Evolutionary conservation across 305 asterid species (phyloP), one percentile per base, ranked within the genome.

Genomic region (Stenogyne calaminthoides): DNA sequence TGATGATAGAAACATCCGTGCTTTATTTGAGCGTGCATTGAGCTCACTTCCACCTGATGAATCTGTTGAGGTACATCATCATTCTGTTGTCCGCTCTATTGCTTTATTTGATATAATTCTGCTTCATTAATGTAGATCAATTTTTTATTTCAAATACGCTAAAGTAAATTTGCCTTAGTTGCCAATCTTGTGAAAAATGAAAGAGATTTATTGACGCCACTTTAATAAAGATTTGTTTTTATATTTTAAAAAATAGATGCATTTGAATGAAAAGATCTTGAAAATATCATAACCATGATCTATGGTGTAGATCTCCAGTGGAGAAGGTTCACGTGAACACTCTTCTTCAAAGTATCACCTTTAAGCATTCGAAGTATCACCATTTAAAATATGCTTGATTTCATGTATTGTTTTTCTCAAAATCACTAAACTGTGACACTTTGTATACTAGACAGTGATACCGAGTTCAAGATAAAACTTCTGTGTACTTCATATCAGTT

Each of bases 1-100:
- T 74, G 99, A 95, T 64, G 99, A 95, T 82, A 90, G 91, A 84
- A 95, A 95, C 76, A 81, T 90, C 59, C 96, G 99, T 78, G 99
- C 99, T 66, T 84, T 95, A 77, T 95, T 95, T 88, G 98, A 95
- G 80, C 86, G 99, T 51, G 98, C 99, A 60, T 82, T 95, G 82
- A 95, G 95, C 84, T 83, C 91, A 7, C 95, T 95, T 64, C 99
- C 96, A 54, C 92, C 98, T 16, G 90, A 90, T 76, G 96, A 88
- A 79, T 92, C 99, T 54, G 88, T 89, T 78, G 99, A 95, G 96
- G 99, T 95, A 74, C 77, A 12, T 49, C 39, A 29, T 47, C 67
- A 25, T 46, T 78, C 70, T 65, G 16, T 62, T 49, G 51, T 67
- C 32, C 46, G 11, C 19, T 57, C 39, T 69, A 62, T 46, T 72